These are phyloP conservation scores for Pulveroboletus frians DNA, from an alignment of 768 basidiomycete species.

Conservation along the genomic window DNA sequence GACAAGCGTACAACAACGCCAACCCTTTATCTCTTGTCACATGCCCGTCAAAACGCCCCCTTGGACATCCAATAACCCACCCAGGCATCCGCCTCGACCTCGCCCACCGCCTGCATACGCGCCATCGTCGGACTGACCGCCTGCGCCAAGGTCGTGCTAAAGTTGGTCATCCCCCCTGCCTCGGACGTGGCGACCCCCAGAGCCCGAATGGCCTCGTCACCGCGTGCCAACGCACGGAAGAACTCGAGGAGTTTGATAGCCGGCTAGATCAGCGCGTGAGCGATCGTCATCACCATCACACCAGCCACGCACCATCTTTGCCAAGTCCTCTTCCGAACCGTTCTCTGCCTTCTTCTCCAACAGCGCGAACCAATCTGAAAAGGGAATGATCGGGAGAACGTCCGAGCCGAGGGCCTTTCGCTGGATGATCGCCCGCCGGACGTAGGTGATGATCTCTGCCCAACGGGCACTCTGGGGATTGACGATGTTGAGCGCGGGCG, in stretches of 20 bases:
- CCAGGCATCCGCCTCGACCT: constrained; percentile 21
- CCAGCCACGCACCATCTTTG: constrained; percentile 32
- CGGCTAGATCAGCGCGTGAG: constrained; percentile 20
- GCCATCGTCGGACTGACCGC: constrained; percentile 21
- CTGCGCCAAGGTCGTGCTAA: constrained; percentile 13
- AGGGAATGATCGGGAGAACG: constrained; percentile 30
- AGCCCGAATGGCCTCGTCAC: constrained; percentile 9
- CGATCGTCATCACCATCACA: no score
- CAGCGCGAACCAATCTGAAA: constrained; percentile 31
- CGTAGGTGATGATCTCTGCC: constrained; percentile 24
- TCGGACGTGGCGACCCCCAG: background rate
- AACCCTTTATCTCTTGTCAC: no score
- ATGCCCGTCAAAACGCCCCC: constrained; percentile 13
- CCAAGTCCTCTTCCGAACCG: constrained; percentile 25
- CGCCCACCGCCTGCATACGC: constrained; percentile 23
- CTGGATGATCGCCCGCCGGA: constrained; percentile 18
- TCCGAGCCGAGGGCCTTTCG: constrained; percentile 1
- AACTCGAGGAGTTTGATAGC: constrained; percentile 34
- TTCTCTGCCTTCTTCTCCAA: constrained; percentile 20
- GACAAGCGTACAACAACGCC: no score
- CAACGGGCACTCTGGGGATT: no score
- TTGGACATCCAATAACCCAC: constrained; percentile 24
- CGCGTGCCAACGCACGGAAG: constrained; percentile 22
- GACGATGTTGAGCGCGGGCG: no score
- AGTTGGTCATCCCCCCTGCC: constrained; percentile 18